Percentiles rank a stretch among this genome's conserved stretches.
These are phyloP conservation scores for Pseudocercospora pini-densiflorae DNA, from an alignment of 2,329 filamentous ascomycete genomes.

Conservation along the genomic window DNA sequence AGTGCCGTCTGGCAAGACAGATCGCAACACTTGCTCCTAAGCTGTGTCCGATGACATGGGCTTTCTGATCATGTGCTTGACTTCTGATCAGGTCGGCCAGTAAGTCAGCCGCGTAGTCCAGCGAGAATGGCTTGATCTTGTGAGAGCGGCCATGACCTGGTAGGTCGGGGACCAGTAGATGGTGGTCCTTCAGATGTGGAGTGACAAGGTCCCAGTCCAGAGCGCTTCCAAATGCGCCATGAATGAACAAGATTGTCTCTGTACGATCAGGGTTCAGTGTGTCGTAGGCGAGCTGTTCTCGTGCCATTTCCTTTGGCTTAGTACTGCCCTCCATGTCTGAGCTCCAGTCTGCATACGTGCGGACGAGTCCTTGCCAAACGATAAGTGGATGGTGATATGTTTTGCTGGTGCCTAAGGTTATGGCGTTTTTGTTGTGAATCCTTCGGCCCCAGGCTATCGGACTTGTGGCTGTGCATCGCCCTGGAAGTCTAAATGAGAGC, in stretches of 20 bases:
- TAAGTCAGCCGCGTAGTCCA: slow-evolving; percentile 23
- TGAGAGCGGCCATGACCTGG: slow-evolving; percentile 29
- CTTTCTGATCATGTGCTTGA: slow-evolving; percentile 26
- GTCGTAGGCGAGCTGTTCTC: slow-evolving; percentile 15
- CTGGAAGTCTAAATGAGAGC: neutral
- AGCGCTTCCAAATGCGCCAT: slow-evolving; percentile 29
- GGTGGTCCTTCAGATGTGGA: slow-evolving; percentile 29
- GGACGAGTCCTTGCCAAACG: neutral
- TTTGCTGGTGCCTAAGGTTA: slow-evolving; percentile 1
- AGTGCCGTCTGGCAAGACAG: slow-evolving; percentile 27
- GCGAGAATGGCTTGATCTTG: slow-evolving; percentile 31
- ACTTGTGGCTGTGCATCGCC: neutral
- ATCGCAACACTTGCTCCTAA: slow-evolving; percentile 34
- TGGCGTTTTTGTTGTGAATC: neutral
- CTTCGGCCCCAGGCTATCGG: neutral
- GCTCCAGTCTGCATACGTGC: neutral
- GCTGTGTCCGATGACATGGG: slow-evolving; percentile 35
- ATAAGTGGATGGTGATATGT: neutral
- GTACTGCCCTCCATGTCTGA: neutral
- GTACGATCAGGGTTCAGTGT: slow-evolving; percentile 15
- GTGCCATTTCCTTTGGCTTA: neutral
- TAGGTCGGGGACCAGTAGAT: slow-evolving; percentile 34
- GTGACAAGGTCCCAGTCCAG: slow-evolving; percentile 32
- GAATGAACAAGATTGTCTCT: slow-evolving; percentile 32
- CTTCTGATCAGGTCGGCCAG: slow-evolving; percentile 30